These are phyloP conservation scores for Castanea sativa DNA, from an alignment of 306 rosid genomes.

Conservation along the genomic window DNA sequence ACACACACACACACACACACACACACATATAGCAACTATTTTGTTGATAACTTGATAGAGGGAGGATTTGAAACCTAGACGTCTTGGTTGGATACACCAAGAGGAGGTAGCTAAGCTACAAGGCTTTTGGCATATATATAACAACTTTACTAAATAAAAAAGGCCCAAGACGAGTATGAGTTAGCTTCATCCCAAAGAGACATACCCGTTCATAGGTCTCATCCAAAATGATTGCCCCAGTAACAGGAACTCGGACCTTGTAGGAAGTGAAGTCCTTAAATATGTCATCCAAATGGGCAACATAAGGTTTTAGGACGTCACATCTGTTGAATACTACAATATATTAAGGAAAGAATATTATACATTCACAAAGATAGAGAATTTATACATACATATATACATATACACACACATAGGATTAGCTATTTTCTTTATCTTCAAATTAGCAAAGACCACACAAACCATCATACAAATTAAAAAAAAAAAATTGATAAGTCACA, in stretches of 20 bases:
- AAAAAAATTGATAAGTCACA: neutral
- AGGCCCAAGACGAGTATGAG: neutral
- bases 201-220: constrained; percentile 95
- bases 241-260: constrained; percentile 96
- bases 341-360: constrained; percentile 51
- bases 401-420: neutral
- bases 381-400: neutral
- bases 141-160: neutral
- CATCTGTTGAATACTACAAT: constrained; percentile 82
- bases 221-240: constrained; percentile 96
- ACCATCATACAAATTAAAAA: neutral
- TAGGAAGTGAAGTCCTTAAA: constrained; percentile 97
- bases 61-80: no score
- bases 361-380: constrained; percentile 1
- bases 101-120: no score
- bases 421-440: neutral
- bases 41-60: no score
- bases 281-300: constrained; percentile 88
- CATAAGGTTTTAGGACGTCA: constrained; percentile 95
- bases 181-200: neutral
- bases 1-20: no score
- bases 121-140: neutral
- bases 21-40: neutral
- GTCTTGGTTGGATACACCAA: no score
- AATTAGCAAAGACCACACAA: neutral